Evolutionary conservation across 306 rosid genomes (phyloP).

Genomic region (Ammopiptanthus mongolicus): DNA sequence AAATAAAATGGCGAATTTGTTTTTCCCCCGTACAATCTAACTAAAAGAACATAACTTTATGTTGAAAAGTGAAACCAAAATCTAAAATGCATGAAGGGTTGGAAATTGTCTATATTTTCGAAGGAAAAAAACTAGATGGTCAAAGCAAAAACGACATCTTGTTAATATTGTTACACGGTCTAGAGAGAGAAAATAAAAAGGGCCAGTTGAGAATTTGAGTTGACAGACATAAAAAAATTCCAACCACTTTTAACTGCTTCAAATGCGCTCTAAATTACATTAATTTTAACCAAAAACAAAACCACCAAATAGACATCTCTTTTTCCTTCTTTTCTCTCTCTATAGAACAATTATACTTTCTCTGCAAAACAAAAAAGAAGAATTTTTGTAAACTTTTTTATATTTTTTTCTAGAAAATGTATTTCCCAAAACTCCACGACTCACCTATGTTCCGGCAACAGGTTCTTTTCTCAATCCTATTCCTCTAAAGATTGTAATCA

Average conservation of each 20-base stretch:
- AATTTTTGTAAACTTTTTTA: neutral
- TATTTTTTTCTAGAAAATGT: constrained; percentile 18
- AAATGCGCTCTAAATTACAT: constrained; percentile 44
- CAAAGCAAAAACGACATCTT: neutral
- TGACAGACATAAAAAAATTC: constrained; percentile 45
- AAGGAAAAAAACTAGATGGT: neutral
- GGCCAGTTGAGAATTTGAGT: constrained; percentile 7
- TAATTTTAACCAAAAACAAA: no score
- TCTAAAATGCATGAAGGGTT: neutral
- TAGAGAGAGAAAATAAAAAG: neutral
- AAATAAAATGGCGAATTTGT: no score
- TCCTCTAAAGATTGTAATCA: neutral
- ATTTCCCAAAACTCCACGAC: constrained; percentile 40
- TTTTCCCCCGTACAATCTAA: no score
- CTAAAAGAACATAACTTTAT: neutral
- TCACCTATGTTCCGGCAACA: constrained; percentile 60
- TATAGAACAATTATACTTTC: neutral
- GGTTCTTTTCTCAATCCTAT: constrained; percentile 28
- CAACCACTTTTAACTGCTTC: constrained; percentile 24
- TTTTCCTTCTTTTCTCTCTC: neutral
- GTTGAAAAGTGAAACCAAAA: neutral
- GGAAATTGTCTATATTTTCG: neutral
- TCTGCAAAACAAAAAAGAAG: neutral
- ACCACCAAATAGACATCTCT: neutral
- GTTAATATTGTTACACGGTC: neutral